Percentiles rank a stretch among this genome's conserved stretches.
These are phyloP conservation scores for Narthecium ossifragum DNA, from an alignment of 106 monocot genomes.

Conservation along the genomic window DNA sequence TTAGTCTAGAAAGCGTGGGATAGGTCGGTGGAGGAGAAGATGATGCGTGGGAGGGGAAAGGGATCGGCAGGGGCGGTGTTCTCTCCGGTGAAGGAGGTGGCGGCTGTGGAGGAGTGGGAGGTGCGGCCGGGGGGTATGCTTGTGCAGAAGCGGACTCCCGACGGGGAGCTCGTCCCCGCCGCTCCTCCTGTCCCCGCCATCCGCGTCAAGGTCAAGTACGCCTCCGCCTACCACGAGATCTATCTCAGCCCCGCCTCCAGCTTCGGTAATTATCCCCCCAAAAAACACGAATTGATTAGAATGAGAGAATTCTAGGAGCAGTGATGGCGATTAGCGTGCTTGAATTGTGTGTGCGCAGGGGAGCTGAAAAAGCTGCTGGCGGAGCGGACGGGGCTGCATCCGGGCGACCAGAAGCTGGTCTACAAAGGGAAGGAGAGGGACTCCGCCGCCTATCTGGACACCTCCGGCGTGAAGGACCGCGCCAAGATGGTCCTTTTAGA, in stretches of 20 bases:
- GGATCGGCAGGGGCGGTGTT: too few relatives aligned
- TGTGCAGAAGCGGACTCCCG: conserved; percentile 70
- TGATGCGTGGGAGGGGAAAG: too few relatives aligned
- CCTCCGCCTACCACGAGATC: conserved; percentile 65
- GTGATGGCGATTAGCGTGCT: too few relatives aligned
- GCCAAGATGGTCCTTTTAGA: conserved; percentile 69
- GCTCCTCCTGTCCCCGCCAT: conserved; percentile 44
- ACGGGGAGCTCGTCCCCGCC: conserved; percentile 4
- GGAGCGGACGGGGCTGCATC: conserved; percentile 66
- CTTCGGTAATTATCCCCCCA: too few relatives aligned
- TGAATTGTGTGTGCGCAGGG: conserved; percentile 32
- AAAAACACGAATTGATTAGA: too few relatives aligned
- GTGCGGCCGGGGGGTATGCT: conserved; percentile 93
- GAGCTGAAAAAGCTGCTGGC: conserved; percentile 83
- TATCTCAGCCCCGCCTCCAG: conserved; percentile 64
- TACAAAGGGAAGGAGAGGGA: conserved; percentile 82
- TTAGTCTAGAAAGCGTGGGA: too few relatives aligned
- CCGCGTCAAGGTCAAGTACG: conserved; percentile 77
- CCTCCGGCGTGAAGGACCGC: conserved; percentile 66
- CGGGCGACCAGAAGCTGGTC: conserved; percentile 71
- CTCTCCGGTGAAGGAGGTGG: too few relatives aligned
- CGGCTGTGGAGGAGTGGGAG: conserved; percentile 45
- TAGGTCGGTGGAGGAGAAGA: too few relatives aligned
- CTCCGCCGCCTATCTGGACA: conserved; percentile 60
- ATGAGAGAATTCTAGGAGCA: too few relatives aligned